phyloP scores from a whole-genome alignment of 1,284 basidiomycete genomes.

The Singerocomus inundabilis region DNA sequence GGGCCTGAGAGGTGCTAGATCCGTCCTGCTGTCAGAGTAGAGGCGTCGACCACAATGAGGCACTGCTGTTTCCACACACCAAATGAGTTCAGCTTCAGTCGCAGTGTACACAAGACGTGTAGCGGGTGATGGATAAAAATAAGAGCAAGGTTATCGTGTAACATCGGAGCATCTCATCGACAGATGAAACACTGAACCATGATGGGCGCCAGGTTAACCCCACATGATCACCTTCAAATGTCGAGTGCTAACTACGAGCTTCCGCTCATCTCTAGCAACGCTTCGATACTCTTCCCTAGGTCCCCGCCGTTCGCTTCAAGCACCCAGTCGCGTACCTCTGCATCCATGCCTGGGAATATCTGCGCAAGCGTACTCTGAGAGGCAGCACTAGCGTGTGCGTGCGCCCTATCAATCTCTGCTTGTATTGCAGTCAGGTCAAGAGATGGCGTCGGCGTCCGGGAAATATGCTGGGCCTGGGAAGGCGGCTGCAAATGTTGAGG shows the following conservation, averaged over 20 bases:
- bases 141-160: slow-evolving; percentile 2
- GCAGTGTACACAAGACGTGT: no score
- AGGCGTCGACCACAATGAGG: background rate
- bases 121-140: slow-evolving; percentile 13
- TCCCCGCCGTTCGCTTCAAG: slow-evolving; percentile 87
- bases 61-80: background rate
- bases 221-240: background rate
- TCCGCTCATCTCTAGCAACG: slow-evolving; percentile 73
- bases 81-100: no score
- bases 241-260: slow-evolving; percentile 27
- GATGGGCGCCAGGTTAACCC: background rate
- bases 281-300: slow-evolving; percentile 86
- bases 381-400: slow-evolving; percentile 64
- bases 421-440: slow-evolving; percentile 70
- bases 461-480: slow-evolving; percentile 42
- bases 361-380: slow-evolving; percentile 73
- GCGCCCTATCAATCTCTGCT: slow-evolving; percentile 76
- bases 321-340: slow-evolving; percentile 83
- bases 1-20: no score
- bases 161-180: background rate
- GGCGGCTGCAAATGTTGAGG: slow-evolving; percentile 47
- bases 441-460: slow-evolving; percentile 67
- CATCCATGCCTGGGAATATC: slow-evolving; percentile 82
- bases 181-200: background rate
- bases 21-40: no score